Evolutionary conservation across 352 stramenopile species (phyloP), one percentile per base, ranked within the genome.

Genomic region (Pythium phragmitis): DNA sequence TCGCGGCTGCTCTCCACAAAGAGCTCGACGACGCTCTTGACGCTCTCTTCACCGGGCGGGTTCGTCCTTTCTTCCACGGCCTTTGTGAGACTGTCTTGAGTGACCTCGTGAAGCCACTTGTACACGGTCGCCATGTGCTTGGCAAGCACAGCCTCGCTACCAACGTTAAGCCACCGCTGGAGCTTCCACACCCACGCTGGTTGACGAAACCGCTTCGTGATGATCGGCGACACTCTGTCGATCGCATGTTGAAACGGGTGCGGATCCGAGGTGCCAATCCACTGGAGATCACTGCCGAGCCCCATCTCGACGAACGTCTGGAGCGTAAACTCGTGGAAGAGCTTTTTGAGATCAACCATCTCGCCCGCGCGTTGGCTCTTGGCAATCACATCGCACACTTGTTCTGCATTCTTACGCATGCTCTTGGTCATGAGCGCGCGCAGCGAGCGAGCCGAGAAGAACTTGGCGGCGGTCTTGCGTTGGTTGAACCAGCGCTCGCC

Each of bases 221-320:
- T 77, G 69, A 0, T 79, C 46, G 37, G 76, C 57, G 1, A 68
- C 56, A 1, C 46, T 56, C 26, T 30, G 42, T 76, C 68, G 51
- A 93, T 70, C 4, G 77, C 76, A 9, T 74, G 19, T 36, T 83
- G 78, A 50, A 91, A 91, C 55, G 71, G 51, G n/a, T 78, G 72
- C 39, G 69, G 67, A 23, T 80, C 59, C 6, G 61, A 49, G 0
- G 58, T 53, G 39, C 74, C 70, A 17, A 85, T 67, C 3, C 71
- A 72, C 26, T 86, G 65, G 26, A 76, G 70, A 42, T 86, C 63
- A 21, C 84, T 34, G 2, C 77, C 80, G 17, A 89, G 82, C 3
- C 67, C 70, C 36, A 89, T 72, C 30, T 87, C 75, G 0, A 75
- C 69, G 39, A 88, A 89, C 12, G 76, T 76, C 43, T 85, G 70